These are phyloP conservation scores for Candida andamanensis DNA, from an alignment of 805 yeast genomes.

Conservation along the genomic window DNA sequence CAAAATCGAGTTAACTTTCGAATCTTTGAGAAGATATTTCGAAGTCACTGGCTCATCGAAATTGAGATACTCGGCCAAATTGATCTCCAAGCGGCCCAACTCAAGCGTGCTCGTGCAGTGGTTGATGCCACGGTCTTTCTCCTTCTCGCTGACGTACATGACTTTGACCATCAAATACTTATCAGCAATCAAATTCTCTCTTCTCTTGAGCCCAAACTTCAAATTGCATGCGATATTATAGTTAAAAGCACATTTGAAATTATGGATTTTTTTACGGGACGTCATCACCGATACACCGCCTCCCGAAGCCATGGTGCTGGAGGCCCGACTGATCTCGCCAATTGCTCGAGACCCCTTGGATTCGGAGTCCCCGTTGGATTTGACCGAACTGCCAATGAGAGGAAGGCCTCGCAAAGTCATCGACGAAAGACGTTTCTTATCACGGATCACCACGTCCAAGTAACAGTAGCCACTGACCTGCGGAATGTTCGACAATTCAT, in stretches of 20 bases:
- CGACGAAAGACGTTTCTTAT: constrained; percentile 25
- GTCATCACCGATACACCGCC: constrained; percentile 25
- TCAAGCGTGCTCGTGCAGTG: constrained; percentile 9
- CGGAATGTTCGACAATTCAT: constrained; percentile 80
- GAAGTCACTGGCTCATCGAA: constrained; percentile 49
- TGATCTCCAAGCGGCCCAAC: constrained; percentile 64
- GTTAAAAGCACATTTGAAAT: constrained; percentile 37
- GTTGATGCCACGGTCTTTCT: constrained; percentile 8
- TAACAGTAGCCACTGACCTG: constrained; percentile 65
- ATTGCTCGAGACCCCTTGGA: background rate
- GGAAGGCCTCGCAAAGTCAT: constrained; percentile 14
- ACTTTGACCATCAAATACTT: constrained; percentile 38
- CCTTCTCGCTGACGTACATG: constrained; percentile 27
- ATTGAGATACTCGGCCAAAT: constrained; percentile 66
- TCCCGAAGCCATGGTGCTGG: constrained; percentile 10
- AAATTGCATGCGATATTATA: constrained; percentile 31
- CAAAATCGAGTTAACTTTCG: constrained; percentile 79
- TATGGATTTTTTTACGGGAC: constrained; percentile 27
- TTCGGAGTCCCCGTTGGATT: background rate
- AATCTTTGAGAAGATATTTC: constrained; percentile 66
- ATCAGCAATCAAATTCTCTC: constrained; percentile 35
- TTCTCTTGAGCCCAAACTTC: constrained; percentile 36
- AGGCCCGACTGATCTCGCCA: constrained; percentile 1
- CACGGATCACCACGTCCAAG: constrained; percentile 59
- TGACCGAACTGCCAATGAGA: constrained; percentile 1